Conservation (phyloP, 2,329 filamentous ascomycete species). For the Chrysosphaeria jannelii region DNA sequence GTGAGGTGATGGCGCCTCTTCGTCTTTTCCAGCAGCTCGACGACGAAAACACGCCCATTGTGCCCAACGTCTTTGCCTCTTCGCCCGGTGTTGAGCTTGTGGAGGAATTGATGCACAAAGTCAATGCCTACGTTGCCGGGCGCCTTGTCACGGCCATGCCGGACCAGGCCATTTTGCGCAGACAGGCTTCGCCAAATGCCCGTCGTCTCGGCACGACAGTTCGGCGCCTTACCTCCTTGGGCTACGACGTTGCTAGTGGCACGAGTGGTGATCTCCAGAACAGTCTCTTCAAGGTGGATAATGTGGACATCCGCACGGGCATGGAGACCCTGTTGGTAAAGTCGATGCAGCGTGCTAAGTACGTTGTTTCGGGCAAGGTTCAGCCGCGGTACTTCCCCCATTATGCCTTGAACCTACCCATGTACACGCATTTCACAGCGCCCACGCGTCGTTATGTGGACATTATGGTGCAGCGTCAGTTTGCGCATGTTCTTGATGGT, state of each 20-base stretch:
- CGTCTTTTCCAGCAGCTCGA: conserved; percentile 81
- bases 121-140: conserved; percentile 68
- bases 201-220: conserved; percentile 72
- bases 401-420: conserved; percentile 69
- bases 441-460: conserved; percentile 87
- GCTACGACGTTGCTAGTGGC: conserved; percentile 64
- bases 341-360: conserved; percentile 88
- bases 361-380: conserved; percentile 61
- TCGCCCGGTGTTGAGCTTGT: conserved; percentile 73
- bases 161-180: conserved; percentile 74
- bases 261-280: conserved; percentile 82
- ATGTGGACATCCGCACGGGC: conserved; percentile 71
- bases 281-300: conserved; percentile 79
- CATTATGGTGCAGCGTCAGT: conserved; percentile 78
- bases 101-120: conserved; percentile 83
- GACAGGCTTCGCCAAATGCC: conserved; percentile 59
- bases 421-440: conserved; percentile 95
- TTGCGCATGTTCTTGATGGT: conserved; percentile 61
- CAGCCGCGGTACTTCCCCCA: conserved; percentile 53
- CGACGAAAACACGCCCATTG: conserved; percentile 90
- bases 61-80: conserved; percentile 86
- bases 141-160: conserved; percentile 51
- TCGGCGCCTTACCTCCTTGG: conserved; percentile 75
- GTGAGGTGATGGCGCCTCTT: conserved; percentile 53
- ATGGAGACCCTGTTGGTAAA: conserved; percentile 94